Evolutionary conservation across 441 rosid genomes (phyloP), one percentile per base, ranked within the genome.

Genomic region (Macaranga tanarius): DNA sequence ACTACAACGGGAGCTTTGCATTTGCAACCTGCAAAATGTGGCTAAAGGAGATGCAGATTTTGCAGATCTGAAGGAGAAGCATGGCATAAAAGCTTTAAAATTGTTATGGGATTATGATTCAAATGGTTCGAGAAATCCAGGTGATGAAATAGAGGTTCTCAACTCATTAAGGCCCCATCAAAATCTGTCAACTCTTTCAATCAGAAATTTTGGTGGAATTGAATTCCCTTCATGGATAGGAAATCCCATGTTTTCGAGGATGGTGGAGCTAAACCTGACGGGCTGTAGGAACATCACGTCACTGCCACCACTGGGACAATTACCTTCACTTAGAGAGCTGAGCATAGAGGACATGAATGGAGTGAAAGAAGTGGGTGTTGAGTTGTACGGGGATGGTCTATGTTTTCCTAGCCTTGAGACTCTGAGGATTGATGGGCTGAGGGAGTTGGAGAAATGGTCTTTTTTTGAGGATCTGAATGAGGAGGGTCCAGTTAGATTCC

Each of bases 1-100:
- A 38, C 56, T 67, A 45, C 22, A 55, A 44, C 64, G 78, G 64
- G 5, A 54, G 22, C 63, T 75, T 40, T 28, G 17, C 7, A 68
- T 68, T 50, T 1, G 34, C 34, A 62, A 28, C 2, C 51, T 74
- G 16, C 26, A 73, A 3, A 73, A 66, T 23, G 65, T 65, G 62
- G 63, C 2, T 9, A 25, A 73, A 16, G n/a, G 16, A 11, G 65
- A 57, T 26, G 59, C 58, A 57, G 56, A 65, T 2, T 2, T 48
- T 31, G 44, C 48, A 2, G 47, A 28, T 26, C 3, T 71, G 10
- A 66, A 73, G 45, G 34, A 66, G 11, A 74, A 65, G 40, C 23
- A 3, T 8, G 22, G 38, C 38, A 34, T 34, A 34, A 34, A 34
- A 34, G 38, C 1, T 4, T 34, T 34, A 34, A 4, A 34, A 34